phyloP scores from a whole-genome alignment of 176 grass and related monocot species.

The Oryza glumipatula region DNA sequence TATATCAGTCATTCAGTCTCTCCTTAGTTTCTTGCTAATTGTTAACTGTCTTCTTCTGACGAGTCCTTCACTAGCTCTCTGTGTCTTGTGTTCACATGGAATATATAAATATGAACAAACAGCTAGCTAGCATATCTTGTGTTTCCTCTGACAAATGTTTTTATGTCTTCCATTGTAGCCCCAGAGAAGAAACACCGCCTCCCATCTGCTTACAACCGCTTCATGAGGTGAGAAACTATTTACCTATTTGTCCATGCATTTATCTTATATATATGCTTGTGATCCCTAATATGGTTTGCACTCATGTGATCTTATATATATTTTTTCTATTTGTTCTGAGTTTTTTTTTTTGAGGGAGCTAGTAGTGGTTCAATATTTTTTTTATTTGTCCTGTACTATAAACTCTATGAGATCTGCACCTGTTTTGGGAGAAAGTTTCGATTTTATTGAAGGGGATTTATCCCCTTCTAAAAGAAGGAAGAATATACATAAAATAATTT shows the following conservation, averaged over 20 bases:
- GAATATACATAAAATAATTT: not conserved
- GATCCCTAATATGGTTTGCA: constrained; percentile 18
- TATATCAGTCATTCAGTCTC: not conserved
- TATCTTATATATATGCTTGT: not conserved
- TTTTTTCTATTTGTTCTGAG: not conserved
- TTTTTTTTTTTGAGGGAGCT: not conserved
- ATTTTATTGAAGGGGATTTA: constrained; percentile 5
- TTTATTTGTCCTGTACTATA: not conserved
- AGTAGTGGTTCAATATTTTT: not conserved
- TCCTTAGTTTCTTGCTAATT: too few species aligned
- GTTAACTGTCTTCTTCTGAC: not conserved
- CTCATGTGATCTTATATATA: not conserved
- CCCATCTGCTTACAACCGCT: constrained; percentile 90
- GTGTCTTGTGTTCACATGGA: not conserved
- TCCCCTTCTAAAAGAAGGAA: not conserved
- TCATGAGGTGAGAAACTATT: constrained; percentile 69
- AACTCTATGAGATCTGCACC: not conserved
- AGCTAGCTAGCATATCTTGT: not conserved
- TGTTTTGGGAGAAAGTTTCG: not conserved
- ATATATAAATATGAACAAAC: not conserved
- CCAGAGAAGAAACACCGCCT: constrained; percentile 92
- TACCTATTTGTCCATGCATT: not conserved
- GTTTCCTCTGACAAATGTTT: constrained; percentile 23
- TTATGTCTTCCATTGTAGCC: constrained; percentile 52
- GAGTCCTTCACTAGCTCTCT: not conserved